Conservation (phyloP, 257 asterid species). For the Thymus mandschuricus region DNA sequence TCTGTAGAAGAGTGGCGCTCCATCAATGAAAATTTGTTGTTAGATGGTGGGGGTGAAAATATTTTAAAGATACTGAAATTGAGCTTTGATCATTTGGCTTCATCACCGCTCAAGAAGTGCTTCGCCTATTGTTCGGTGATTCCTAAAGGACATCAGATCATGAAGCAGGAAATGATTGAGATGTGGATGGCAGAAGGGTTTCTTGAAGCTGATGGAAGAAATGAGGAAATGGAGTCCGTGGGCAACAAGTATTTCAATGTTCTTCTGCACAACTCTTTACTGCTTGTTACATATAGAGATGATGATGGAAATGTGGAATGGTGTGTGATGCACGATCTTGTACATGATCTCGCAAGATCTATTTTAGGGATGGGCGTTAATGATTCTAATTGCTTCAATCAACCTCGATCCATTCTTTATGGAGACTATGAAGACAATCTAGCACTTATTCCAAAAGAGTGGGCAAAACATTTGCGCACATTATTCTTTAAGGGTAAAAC, state of each 20-base stretch:
- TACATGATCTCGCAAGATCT: constrained; percentile 39
- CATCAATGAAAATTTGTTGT: not conserved
- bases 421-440: not conserved
- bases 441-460: not conserved
- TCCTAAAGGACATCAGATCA: not conserved
- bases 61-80: constrained; percentile 19
- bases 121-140: constrained; percentile 37
- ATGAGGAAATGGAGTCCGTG: not conserved
- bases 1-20: not conserved
- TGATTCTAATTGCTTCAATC: too few relatives aligned
- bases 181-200: constrained; percentile 15
- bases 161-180: not conserved
- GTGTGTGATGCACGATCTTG: constrained; percentile 31
- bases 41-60: not conserved
- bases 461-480: constrained; percentile 24
- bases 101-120: constrained; percentile 4
- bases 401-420: not conserved
- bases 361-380: constrained; percentile 1
- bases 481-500: not conserved
- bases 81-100: constrained; percentile 37
- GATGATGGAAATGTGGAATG: not conserved
- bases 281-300: constrained; percentile 12
- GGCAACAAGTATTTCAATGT: not conserved
- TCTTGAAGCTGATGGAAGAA: not conserved
- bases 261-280: constrained; percentile 29